These are phyloP conservation scores for Rhizopogon roseolus DNA, from an alignment of 768 basidiomycete genomes.

Conservation along the genomic window DNA sequence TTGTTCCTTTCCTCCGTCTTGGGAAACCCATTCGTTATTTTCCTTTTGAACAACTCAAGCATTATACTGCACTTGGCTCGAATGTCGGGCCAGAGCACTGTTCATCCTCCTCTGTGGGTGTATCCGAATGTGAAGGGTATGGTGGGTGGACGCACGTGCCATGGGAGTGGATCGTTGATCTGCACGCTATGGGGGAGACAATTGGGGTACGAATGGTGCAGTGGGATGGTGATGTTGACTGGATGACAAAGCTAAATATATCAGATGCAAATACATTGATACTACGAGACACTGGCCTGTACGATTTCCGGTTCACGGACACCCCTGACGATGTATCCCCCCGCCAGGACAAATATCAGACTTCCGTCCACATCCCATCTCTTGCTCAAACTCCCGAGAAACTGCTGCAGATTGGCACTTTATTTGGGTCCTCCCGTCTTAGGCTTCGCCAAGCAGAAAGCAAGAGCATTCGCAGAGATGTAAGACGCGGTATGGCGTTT, in stretches of 20 bases:
- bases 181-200: slow-evolving; percentile 29
- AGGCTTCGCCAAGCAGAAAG: slow-evolving; percentile 40
- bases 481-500: slow-evolving; percentile 57
- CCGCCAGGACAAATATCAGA: slow-evolving; percentile 34
- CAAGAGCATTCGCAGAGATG: slow-evolving; percentile 35
- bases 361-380: slow-evolving; percentile 37
- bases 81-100: slow-evolving; percentile 55
- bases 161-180: slow-evolving; percentile 68
- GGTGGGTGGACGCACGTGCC: slow-evolving; percentile 57
- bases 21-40: slow-evolving; percentile 62
- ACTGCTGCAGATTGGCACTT: slow-evolving; percentile 65
- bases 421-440: slow-evolving; percentile 74
- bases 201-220: not conserved
- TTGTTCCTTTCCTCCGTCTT: slow-evolving; percentile 72
- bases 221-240: not conserved
- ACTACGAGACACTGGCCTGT: slow-evolving; percentile 51
- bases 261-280: slow-evolving; percentile 37
- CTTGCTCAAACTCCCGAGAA: slow-evolving; percentile 38
- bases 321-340: slow-evolving; percentile 22
- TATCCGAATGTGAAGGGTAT: slow-evolving; percentile 57
- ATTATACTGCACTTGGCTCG: slow-evolving; percentile 40
- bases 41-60: slow-evolving; percentile 44
- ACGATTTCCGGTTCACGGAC: slow-evolving; percentile 64
- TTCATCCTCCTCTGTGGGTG: slow-evolving; percentile 25
- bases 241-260: slow-evolving; percentile 6